A percentile compares a stretch with the other conserved stretches of the same genome.
Evolutionary conservation across 257 asterid genomes (phyloP).

Genomic region (Pogostemon cablin): DNA sequence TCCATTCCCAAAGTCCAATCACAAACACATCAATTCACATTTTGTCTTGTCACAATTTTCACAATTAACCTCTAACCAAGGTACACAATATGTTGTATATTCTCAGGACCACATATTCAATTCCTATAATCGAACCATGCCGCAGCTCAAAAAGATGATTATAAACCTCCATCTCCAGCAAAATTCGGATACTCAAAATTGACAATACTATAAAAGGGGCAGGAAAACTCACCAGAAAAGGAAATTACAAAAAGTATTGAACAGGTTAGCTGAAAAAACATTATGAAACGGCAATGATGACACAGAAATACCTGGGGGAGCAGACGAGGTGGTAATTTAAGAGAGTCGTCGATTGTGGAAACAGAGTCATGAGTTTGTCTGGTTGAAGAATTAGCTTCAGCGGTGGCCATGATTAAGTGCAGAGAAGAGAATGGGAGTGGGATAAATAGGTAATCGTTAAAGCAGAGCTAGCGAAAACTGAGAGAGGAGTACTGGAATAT

Average conservation of each 20-base stretch:
- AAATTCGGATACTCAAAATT: neutral
- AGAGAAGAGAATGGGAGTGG: constrained; percentile 1
- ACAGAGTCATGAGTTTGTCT: constrained; percentile 41
- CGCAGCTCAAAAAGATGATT: constrained; percentile 11
- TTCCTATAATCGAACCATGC: constrained; percentile 4
- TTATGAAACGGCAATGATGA: neutral
- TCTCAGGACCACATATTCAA: constrained; percentile 1
- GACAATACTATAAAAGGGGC: constrained; percentile 7
- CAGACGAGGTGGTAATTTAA: constrained; percentile 34
- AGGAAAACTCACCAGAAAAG: neutral
- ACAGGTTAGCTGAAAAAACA: constrained; percentile 25
- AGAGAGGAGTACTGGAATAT: neutral
- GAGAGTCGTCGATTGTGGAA: constrained; percentile 27
- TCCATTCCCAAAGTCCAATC: constrained; percentile 14
- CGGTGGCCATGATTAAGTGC: constrained; percentile 51
- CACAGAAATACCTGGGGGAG: constrained; percentile 39
- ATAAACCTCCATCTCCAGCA: constrained; percentile 31
- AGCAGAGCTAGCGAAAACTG: constrained; percentile 12
- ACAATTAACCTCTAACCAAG: neutral
- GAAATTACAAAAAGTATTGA: constrained; percentile 16
- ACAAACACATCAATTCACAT: constrained; percentile 6
- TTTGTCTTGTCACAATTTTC: neutral
- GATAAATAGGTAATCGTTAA: neutral
- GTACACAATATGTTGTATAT: constrained; percentile 2
- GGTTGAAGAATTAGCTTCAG: constrained; percentile 40